Conservation (phyloP, 805 yeast species). For the Scheffersomyces ergatensis region DNA sequence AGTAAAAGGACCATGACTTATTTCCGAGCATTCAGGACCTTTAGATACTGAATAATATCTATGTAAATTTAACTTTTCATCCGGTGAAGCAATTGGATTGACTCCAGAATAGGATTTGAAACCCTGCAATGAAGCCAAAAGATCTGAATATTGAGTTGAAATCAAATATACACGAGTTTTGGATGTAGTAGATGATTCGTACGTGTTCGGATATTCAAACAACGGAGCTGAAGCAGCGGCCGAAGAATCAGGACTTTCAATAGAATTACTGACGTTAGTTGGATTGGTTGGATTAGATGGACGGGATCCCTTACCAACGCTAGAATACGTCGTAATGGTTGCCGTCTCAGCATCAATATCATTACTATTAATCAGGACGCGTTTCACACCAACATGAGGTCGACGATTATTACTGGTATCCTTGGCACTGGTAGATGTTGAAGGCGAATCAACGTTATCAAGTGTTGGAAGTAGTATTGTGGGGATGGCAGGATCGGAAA, state of each 20-base stretch:
- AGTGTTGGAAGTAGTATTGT: too few species aligned
- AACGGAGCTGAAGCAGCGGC: not conserved
- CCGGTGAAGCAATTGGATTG: constrained; percentile 18
- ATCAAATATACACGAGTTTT: not conserved
- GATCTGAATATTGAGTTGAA: not conserved
- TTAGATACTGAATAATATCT: constrained; percentile 40
- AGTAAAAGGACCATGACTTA: constrained; percentile 51
- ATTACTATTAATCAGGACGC: not conserved
- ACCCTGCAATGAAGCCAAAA: not conserved
- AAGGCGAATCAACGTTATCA: too few species aligned
- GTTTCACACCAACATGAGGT: not conserved
- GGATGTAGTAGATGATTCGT: not conserved
- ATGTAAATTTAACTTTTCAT: constrained; percentile 38
- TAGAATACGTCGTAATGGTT: not conserved
- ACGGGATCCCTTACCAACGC: not conserved
- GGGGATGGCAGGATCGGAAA: too few species aligned
- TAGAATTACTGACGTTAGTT: constrained; percentile 8
- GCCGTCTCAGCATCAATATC: not conserved
- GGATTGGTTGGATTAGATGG: too few species aligned
- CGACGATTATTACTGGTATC: too few species aligned
- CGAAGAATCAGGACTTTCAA: not conserved
- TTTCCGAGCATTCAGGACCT: constrained; percentile 30
- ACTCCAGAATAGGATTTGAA: constrained; percentile 13
- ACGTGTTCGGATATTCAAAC: constrained; percentile 3
- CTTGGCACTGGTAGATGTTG: too few species aligned